These are phyloP conservation scores for Amorphotheca resinae DNA, from an alignment of 495 filamentous ascomycete species.

Conservation along the genomic window DNA sequence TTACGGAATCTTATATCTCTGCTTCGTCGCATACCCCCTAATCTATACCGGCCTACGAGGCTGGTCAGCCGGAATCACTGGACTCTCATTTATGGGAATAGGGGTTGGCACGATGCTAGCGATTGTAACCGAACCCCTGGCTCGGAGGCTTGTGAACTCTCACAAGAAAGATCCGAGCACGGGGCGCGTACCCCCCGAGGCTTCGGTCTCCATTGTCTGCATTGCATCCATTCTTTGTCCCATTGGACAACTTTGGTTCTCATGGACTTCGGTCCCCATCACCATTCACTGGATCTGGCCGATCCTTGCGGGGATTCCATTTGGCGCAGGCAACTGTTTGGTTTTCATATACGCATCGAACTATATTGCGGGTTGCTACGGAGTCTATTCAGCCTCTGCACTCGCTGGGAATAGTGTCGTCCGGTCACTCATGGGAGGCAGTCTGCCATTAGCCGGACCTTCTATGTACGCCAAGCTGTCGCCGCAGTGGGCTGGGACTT, in stretches of 20 bases:
- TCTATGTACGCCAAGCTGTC: conserved; percentile 58
- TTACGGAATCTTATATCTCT: conserved; percentile 69
- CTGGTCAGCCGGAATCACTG: conserved; percentile 60
- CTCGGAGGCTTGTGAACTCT: conserved; percentile 58
- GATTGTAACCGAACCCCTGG: conserved; percentile 56
- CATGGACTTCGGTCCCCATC: conserved; percentile 64
- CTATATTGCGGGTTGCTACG: conserved; percentile 68
- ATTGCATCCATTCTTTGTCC: conserved; percentile 57
- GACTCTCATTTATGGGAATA: conserved; percentile 73
- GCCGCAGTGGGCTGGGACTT: conserved; percentile 67
- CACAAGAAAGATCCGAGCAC: conserved; percentile 58
- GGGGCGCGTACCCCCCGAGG: conserved; percentile 55
- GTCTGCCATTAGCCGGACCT: conserved; percentile 60
- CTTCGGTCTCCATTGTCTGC: conserved; percentile 58
- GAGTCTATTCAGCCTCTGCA: conserved; percentile 64
- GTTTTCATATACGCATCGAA: conserved; percentile 72
- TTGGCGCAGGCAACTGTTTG: conserved; percentile 62
- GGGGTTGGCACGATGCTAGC: conserved; percentile 59
- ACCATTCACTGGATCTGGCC: conserved; percentile 65
- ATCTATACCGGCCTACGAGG: conserved; percentile 58
- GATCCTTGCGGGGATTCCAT: conserved; percentile 65
- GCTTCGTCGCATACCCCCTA: conserved; percentile 75
- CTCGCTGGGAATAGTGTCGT: conserved; percentile 66
- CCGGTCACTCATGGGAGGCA: conserved; percentile 53
- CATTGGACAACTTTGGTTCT: conserved; percentile 63